Percentiles rank a stretch among this genome's conserved stretches.
phyloP scores from a whole-genome alignment of 164 flowering plant species.

The Houttuynia cordata region DNA sequence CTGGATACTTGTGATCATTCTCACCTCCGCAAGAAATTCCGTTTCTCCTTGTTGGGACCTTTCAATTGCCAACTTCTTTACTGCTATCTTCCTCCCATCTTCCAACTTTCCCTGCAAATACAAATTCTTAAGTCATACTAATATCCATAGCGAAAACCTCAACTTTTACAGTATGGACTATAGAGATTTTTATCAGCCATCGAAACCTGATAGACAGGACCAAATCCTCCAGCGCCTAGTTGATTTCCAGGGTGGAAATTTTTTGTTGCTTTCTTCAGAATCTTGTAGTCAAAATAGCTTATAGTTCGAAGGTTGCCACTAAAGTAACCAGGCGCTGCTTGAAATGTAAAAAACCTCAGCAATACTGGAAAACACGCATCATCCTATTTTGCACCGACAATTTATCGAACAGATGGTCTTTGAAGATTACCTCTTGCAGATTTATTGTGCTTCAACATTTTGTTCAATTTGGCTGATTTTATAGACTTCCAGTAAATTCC shows the following conservation, averaged over 20 bases:
- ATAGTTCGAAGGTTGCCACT: conserved; percentile 47
- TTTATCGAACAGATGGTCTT: not conserved
- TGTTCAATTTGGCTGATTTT: conserved; percentile 14
- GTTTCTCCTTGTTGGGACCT: conserved; percentile 69
- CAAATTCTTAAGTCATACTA: not conserved
- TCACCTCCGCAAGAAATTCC: conserved; percentile 61
- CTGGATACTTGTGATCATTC: conserved; percentile 63
- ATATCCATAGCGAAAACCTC: too few species aligned
- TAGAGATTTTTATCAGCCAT: not conserved
- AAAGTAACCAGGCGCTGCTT: conserved; percentile 27
- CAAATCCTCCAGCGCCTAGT: conserved; percentile 72
- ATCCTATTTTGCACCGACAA: not conserved
- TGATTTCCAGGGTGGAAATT: conserved; percentile 41
- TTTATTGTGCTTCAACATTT: conserved; percentile 7
- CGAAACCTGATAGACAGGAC: conserved; percentile 54
- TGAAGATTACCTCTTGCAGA: conserved; percentile 16
- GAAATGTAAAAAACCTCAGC: not conserved
- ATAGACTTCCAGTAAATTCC: conserved; percentile 24
- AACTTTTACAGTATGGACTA: not conserved
- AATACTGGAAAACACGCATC: not conserved
- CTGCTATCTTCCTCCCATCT: conserved; percentile 52
- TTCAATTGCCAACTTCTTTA: conserved; percentile 39
- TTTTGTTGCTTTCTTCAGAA: conserved; percentile 58
- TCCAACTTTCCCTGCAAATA: conserved; percentile 37
- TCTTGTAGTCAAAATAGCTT: conserved; percentile 35